Evolutionary conservation across 140 eudicot genomes (phyloP).

Genomic region (Eryngium alpinum): DNA sequence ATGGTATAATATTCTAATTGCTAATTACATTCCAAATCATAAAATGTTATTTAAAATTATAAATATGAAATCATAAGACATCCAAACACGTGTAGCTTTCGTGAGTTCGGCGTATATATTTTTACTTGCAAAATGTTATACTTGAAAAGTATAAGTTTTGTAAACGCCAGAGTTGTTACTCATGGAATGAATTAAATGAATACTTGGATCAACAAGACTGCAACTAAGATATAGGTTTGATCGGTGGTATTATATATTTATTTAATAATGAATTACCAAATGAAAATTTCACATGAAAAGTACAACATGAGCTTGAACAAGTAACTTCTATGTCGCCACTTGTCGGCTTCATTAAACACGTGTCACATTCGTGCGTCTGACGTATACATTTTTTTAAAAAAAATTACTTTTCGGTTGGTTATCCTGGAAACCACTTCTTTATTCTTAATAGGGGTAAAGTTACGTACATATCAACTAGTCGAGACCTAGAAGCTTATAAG

Average conservation of each 20-base stretch:
- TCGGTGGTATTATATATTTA: constrained; percentile 6
- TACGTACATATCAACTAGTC: too few species aligned
- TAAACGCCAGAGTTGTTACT: constrained; percentile 15
- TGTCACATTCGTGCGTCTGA: constrained; percentile 19
- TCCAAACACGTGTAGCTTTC: too few species aligned
- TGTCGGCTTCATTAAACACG: constrained; percentile 11
- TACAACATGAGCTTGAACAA: constrained; percentile 21
- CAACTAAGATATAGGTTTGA: constrained; percentile 22
- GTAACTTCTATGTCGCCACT: constrained; percentile 22
- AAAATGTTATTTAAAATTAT: too few species aligned
- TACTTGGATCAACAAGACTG: constrained; percentile 25
- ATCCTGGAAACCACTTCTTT: too few species aligned
- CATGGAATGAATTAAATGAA: constrained; percentile 14
- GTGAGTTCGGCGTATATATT: too few species aligned
- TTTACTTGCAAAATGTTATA: constrained; percentile 25
- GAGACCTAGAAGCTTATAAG: too few species aligned
- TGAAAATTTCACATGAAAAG: not conserved
- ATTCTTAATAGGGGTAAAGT: too few species aligned
- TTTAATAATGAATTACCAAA: not conserved
- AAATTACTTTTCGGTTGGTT: constrained; percentile 24
- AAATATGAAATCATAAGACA: too few species aligned
- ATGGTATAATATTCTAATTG: too few species aligned
- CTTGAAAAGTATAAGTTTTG: constrained; percentile 9
- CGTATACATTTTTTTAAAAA: constrained; percentile 23
- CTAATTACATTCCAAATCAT: too few species aligned